Evolutionary conservation across 2,329 filamentous ascomycete genomes (phyloP).

Genomic region (Aureobasidium sp.): DNA sequence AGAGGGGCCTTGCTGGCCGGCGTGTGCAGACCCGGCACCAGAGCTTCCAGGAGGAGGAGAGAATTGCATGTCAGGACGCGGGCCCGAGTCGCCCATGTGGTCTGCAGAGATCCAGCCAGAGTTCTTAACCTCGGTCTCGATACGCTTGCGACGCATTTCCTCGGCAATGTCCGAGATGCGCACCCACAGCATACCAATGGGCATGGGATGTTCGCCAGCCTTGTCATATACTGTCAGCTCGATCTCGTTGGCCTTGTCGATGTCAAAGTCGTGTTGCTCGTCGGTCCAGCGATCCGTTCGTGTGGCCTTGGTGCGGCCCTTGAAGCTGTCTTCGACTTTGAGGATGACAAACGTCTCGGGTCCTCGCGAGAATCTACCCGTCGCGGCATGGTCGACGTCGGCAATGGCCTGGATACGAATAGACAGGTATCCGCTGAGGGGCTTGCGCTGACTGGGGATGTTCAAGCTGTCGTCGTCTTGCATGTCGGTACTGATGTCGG

Average conservation of each 20-base stretch:
- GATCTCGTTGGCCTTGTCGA: conserved; percentile 98
- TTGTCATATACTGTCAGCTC: conserved; percentile 98
- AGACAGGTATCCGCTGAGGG: conserved; percentile 82
- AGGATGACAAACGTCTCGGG: conserved; percentile 94
- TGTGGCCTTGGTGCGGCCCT: conserved; percentile 78
- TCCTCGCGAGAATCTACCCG: conserved; percentile 74
- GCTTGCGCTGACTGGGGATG: conserved; percentile 88
- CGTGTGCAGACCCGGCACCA: conserved; percentile 24
- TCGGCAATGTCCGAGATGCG: conserved; percentile 95
- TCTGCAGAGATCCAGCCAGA: conserved; percentile 97
- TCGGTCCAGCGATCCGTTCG: conserved; percentile 86
- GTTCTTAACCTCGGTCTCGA: conserved; percentile 89
- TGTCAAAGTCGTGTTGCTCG: conserved; percentile 84
- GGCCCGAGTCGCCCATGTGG: conserved; percentile 64
- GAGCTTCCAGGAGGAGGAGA: conserved; percentile 40
- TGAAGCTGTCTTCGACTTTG: conserved; percentile 91
- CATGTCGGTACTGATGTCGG: conserved; percentile 72
- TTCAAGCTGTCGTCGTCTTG: conserved; percentile 94
- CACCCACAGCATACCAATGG: conserved; percentile 93
- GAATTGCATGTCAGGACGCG: conserved; percentile 48
- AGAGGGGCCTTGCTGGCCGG: conserved; percentile 30
- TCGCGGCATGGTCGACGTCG: conserved; percentile 87
- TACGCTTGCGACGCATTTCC: conserved; percentile 94
- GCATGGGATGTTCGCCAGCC: conserved; percentile 76
- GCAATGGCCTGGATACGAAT: conserved; percentile 83